Base-by-base conservation (phyloP, 2,329 filamentous ascomycete species). In the Chalara sp. region DNA sequence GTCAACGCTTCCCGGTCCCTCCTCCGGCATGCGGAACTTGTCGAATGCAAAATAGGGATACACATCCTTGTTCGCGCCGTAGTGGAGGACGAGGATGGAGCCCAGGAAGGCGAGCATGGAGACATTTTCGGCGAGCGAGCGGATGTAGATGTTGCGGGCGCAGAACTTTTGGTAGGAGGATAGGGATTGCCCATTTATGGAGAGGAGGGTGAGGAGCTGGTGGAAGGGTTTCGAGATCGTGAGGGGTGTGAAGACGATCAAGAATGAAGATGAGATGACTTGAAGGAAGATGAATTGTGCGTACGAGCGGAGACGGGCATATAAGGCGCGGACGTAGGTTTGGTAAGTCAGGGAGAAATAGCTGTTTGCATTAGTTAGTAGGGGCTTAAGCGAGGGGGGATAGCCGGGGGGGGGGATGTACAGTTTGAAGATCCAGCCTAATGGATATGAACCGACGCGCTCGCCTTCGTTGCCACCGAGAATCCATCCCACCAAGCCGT, bases 1-100 rank as follows among this genome's bases (percentile, higher is more conserved):
- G 21, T 31, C 21, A 7, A 10, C n/a, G 6, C 45, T 39, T 56
- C 57, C 10, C 43, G 41, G 30, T 13, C 42, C 37, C 21, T 51
- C 6, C 41, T 45, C 46, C 6, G 31, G 43, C 12, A 43, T 7
- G 12, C 37, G 12, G 29, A 40, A 51, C 13, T 69, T 67, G 61
- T 82, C 80, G 64, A 86, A 86, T 31, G 81, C 76, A 59, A 86
- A 85, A 63, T 86, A 86, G 1, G 83, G 83, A 63, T 86, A 86
- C 33, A 85, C 79, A 59, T 83, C 73, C 65, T 81, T 80, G 69
- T 86, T 86, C 55, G 76, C 70, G 37, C 83, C 83, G 61, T 81
- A 84, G 65, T 86, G 83, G 50, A 86, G 67, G 21, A 85, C 81
- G 28, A 83, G 70, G 52, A 86, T 78, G 63, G 78, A 80, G 46